phyloP scores from a whole-genome alignment of 768 basidiomycete species.

The Royoungia palumana region DNA sequence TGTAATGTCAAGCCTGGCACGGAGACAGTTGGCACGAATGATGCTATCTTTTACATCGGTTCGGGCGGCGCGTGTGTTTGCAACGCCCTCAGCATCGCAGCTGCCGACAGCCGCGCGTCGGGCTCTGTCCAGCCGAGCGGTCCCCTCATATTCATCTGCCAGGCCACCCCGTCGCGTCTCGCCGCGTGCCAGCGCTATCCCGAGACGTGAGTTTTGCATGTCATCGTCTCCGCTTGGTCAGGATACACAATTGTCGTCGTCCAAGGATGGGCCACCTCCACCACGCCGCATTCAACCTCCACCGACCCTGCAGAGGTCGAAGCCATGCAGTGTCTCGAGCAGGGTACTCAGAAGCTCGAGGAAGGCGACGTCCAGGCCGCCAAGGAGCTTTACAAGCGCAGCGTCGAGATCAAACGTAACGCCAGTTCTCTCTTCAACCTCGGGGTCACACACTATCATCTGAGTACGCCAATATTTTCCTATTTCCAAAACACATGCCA shows the following conservation, averaged over 20 bases:
- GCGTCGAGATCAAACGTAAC: slow-evolving; percentile 74
- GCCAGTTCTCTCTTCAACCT: slow-evolving; percentile 85
- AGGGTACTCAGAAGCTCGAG: slow-evolving; percentile 80
- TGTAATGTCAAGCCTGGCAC: slow-evolving; percentile 12
- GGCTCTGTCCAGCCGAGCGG: slow-evolving; percentile 23
- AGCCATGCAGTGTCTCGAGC: slow-evolving; percentile 74
- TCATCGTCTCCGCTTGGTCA: slow-evolving; percentile 4
- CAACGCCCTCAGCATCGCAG: slow-evolving; percentile 24
- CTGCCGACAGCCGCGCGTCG: slow-evolving; percentile 19
- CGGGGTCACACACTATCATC: slow-evolving; percentile 86
- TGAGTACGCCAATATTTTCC: slow-evolving; percentile 52
- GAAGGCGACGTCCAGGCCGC: slow-evolving; percentile 82
- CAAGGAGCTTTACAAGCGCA: slow-evolving; percentile 72
- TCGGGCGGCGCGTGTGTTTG: slow-evolving; percentile 19
- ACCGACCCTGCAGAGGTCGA: slow-evolving; percentile 81
- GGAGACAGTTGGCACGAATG: slow-evolving; percentile 29
- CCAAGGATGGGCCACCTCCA: slow-evolving; percentile 73
- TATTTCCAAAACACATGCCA: slow-evolving; percentile 14
- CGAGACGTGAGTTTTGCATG: slow-evolving; percentile 29
- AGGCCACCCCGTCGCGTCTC: slow-evolving; percentile 10
- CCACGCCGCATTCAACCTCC: slow-evolving; percentile 76
- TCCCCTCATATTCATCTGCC: slow-evolving; percentile 19
- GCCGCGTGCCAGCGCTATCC: slow-evolving; percentile 7
- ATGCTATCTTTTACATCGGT: slow-evolving; percentile 19
- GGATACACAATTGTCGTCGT: slow-evolving; percentile 1